Conservation (phyloP, 805 yeast genomes). For the Candida cerambycidarum region DNA sequence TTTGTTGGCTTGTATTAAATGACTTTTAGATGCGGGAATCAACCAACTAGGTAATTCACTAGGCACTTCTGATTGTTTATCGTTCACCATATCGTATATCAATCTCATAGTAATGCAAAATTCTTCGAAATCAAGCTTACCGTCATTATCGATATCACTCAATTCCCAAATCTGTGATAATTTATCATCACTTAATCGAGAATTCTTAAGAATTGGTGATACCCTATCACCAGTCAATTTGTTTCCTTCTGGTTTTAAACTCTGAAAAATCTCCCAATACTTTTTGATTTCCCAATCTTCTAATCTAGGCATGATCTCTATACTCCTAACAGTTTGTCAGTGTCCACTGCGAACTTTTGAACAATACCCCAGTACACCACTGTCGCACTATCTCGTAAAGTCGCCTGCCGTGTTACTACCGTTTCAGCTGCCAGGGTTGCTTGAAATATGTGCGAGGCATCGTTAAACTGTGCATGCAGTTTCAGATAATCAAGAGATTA, state of each 20-base stretch:
- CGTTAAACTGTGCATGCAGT: slow-evolving; percentile 4
- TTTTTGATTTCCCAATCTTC: slow-evolving; percentile 96
- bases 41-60: slow-evolving; percentile 83
- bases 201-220: slow-evolving; percentile 82
- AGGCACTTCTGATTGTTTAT: slow-evolving; percentile 58
- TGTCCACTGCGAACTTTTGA: no score
- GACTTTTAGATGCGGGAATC: slow-evolving; percentile 85
- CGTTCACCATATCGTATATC: slow-evolving; percentile 87
- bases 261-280: slow-evolving; percentile 96
- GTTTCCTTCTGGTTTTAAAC: slow-evolving; percentile 78
- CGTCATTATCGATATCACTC: slow-evolving; percentile 91
- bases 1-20: slow-evolving; percentile 77
- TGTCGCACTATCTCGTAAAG: no score
- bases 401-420: no score
- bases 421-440: no score
- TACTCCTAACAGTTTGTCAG: neutral
- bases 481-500: slow-evolving; percentile 1
- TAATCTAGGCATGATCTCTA: slow-evolving; percentile 53
- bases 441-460: neutral
- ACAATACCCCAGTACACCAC: no score
- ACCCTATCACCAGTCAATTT: slow-evolving; percentile 84
- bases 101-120: slow-evolving; percentile 97
- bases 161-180: slow-evolving; percentile 86
- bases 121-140: slow-evolving; percentile 91
- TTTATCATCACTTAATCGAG: slow-evolving; percentile 75